phyloP scores from a whole-genome alignment of 371 early-diverging fungal genomes.

The Capillidium heterosporum region DNA sequence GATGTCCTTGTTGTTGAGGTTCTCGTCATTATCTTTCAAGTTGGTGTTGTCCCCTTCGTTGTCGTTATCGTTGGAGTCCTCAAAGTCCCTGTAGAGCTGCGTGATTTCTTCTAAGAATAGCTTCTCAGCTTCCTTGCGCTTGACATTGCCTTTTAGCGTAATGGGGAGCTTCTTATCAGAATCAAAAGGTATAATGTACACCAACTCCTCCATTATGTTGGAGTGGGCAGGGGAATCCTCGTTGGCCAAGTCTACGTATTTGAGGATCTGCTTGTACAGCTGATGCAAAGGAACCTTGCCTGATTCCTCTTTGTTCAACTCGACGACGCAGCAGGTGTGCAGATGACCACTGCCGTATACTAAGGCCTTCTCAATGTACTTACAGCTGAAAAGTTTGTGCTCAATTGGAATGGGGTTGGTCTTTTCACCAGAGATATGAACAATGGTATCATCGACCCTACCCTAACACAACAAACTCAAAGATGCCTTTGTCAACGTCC shows the following conservation, averaged over 20 bases:
- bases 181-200: conserved; percentile 15
- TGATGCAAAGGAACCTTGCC: not conserved
- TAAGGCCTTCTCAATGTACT: not conserved
- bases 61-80: not conserved
- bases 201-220: conserved; percentile 16
- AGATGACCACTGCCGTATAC: not conserved
- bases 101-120: not conserved
- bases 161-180: conserved; percentile 9
- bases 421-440: conserved; percentile 5
- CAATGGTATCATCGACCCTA: not conserved
- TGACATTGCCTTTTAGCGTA: conserved; percentile 17
- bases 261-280: not conserved
- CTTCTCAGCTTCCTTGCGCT: not conserved
- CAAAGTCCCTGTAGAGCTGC: not conserved
- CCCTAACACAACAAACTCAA: not conserved
- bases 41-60: not conserved
- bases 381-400: not conserved
- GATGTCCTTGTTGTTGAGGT: not conserved
- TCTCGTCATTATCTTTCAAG: not conserved
- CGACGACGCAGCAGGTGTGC: not conserved
- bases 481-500: not conserved
- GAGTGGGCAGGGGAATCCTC: conserved; percentile 15
- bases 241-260: conserved; percentile 15
- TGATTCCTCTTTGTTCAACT: too few species aligned
- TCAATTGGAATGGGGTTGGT: conserved; percentile 4